Conservation (phyloP, 2,329 filamentous ascomycete species). For the Neonectria faginata region DNA sequence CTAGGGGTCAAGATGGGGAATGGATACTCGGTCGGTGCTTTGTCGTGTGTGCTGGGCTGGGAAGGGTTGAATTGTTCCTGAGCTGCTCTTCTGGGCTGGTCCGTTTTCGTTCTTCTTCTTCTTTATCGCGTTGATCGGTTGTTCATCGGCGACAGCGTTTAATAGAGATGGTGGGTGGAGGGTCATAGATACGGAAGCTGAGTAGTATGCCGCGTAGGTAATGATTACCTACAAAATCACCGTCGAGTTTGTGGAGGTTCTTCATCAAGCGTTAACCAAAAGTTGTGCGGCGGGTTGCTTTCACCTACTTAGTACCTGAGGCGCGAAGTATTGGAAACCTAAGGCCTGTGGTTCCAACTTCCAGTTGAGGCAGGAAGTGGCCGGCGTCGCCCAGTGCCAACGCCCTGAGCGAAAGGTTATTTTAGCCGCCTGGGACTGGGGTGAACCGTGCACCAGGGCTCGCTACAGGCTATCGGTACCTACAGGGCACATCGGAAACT, state of each 20-base stretch:
- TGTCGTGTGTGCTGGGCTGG: background rate
- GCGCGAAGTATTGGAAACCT: background rate
- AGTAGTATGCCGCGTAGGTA: constrained; percentile 23
- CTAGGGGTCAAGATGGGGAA: constrained; percentile 7
- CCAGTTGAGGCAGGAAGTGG: constrained; percentile 4
- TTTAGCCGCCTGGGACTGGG: constrained; percentile 37
- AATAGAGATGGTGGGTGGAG: constrained; percentile 2
- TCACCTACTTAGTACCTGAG: background rate
- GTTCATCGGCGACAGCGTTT: constrained; percentile 14
- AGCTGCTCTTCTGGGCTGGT: constrained; percentile 5
- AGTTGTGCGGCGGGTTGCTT: background rate
- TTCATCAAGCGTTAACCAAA: background rate
- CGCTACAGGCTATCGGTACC: background rate
- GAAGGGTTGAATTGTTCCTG: background rate
- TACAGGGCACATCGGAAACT: constrained; percentile 1
- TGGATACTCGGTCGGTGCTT: background rate
- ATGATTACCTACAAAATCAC: constrained; percentile 24
- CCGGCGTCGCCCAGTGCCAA: constrained; percentile 7
- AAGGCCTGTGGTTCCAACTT: constrained; percentile 8
- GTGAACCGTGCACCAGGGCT: constrained; percentile 20
- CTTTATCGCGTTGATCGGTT: constrained; percentile 18
- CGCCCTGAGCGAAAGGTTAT: constrained; percentile 37
- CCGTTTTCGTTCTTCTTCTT: background rate
- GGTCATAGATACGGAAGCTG: constrained; percentile 1
- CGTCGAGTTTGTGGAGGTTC: constrained; percentile 1